phyloP scores from a whole-genome alignment of 129 eudicot species.

The Arctium lappa region DNA sequence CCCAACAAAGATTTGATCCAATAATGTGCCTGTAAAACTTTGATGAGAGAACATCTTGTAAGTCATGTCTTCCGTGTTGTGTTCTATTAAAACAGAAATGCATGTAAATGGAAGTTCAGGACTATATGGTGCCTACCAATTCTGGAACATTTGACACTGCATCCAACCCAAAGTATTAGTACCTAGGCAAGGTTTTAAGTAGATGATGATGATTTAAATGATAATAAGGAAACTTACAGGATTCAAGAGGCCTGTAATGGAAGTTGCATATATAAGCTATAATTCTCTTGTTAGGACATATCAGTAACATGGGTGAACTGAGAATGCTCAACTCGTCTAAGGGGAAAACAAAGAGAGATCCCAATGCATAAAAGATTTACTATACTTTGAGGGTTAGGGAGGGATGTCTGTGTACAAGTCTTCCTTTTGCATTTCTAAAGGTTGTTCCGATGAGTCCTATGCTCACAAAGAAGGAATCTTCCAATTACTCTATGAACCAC shows the following conservation, averaged over 20 bases:
- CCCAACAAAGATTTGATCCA: conserved; percentile 56
- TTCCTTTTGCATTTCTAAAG: too few relatives aligned
- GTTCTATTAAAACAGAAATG: conserved; percentile 34
- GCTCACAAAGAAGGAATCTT: too few relatives aligned
- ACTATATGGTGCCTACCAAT: conserved; percentile 67
- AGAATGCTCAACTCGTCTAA: too few relatives aligned
- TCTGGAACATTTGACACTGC: conserved; percentile 58
- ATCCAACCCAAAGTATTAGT: conserved; percentile 58
- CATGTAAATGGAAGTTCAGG: conserved; percentile 69
- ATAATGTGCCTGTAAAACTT: conserved; percentile 52
- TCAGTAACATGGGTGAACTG: too few relatives aligned
- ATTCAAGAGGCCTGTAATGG: conserved; percentile 74
- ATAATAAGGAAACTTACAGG: conserved; percentile 52
- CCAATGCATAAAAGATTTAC: too few relatives aligned
- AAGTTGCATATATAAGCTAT: conserved; percentile 43
- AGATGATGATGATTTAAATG: background rate
- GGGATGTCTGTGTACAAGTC: too few relatives aligned
- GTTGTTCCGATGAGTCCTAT: too few relatives aligned
- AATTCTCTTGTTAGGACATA: too few relatives aligned
- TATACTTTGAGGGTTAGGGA: too few relatives aligned
- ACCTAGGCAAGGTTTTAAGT: background rate
- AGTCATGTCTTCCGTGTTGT: conserved; percentile 50
- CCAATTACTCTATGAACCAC: too few relatives aligned
- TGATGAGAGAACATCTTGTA: conserved; percentile 86
- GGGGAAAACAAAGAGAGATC: too few relatives aligned